Evolutionary conservation across 2,329 filamentous ascomycete genomes (phyloP), one percentile per base, ranked within the genome.

Genomic region (Alternaria sp.): DNA sequence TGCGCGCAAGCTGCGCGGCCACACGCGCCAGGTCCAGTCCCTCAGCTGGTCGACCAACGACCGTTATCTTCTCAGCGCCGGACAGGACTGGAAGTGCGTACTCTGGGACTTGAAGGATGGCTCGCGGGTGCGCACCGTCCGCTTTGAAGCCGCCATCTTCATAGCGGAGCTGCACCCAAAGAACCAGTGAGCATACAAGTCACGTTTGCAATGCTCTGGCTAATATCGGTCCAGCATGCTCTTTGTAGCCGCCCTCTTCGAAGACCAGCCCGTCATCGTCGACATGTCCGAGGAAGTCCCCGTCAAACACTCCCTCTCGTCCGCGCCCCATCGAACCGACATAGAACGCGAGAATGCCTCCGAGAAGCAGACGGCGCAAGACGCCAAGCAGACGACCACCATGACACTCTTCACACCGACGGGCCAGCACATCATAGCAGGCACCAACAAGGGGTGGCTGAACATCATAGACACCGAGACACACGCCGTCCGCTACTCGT

Each of bases 61-160:
- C 25, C 88, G 93, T 69, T 98, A 97, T 80, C 85, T 99, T 56
- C 87, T 99, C 61, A 97, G 93, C 62, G 92, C 93, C 11, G 97
- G 93, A 47, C 93, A 97, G 79, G 96, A 97, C 75, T 98, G 95
- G 92, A 97, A 96, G 81, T 94, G 92, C 67, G 93, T 97, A 54
- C 85, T 99, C 1, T 99, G 96, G 96, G 96, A 99, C 80, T 84
- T 99, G 62, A 87, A 91, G 75, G 86, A 91, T 79, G 88, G 90
- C 76, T 85, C 85, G 67, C 85, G 92, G 63, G 84, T 94, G 73
- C 90, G 94, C 68, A 94, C 93, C 70, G 91, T 97, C 72, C 91
- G 93, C 69, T 97, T 99, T 75, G 90, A 95, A 69, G 93, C 94
- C 4, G 93, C 95, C 1, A 92, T 97, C 32, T 99, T 97, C 82